phyloP scores from a whole-genome alignment of 2,329 filamentous ascomycete genomes.

The Celoporthe dispersa region DNA sequence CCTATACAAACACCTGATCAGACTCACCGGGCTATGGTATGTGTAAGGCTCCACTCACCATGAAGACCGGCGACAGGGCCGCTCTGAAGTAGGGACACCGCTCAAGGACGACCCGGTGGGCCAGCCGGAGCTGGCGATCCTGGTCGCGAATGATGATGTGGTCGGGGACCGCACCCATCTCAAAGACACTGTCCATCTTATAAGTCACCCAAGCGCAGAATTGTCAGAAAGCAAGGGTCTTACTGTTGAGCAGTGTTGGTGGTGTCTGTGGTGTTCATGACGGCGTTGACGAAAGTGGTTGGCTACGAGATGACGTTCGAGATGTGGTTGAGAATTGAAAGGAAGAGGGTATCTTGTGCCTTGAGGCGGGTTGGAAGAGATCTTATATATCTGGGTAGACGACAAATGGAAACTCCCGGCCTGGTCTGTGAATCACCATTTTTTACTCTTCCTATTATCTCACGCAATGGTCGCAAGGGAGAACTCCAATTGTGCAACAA shows the following conservation, averaged over 20 bases:
- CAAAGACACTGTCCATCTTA: not conserved
- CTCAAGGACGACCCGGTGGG: conserved; percentile 5
- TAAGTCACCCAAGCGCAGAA: not conserved
- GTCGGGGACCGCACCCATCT: not conserved
- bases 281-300: too few relatives aligned
- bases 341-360: not conserved
- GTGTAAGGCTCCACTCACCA: not conserved
- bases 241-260: not conserved
- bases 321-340: not conserved
- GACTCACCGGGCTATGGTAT: too few relatives aligned
- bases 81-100: not conserved
- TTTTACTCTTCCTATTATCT: not conserved
- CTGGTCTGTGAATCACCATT: not conserved
- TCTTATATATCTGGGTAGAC: not conserved
- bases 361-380: not conserved
- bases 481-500: not conserved
- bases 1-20: not conserved
- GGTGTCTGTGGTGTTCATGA: not conserved
- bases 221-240: not conserved
- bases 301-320: not conserved
- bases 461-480: not conserved
- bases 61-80: not conserved
- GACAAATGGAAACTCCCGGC: not conserved
- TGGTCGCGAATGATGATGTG: not conserved
- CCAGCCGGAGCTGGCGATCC: not conserved